phyloP scores from a whole-genome alignment of 2,329 filamentous ascomycete species.

The Proliferodiscus dingleyae region DNA sequence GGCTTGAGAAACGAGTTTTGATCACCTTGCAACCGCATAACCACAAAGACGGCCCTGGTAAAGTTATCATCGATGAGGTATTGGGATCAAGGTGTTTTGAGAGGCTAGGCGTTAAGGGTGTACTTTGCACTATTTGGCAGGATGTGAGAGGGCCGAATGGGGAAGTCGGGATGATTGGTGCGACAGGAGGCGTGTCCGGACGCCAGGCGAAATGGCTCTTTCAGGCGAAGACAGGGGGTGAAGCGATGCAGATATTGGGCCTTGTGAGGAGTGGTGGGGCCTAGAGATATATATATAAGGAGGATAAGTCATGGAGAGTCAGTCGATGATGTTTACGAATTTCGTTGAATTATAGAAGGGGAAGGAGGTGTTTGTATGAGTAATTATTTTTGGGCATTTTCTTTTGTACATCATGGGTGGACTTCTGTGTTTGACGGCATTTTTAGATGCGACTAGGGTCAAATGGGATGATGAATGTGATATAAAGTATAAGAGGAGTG shows the following conservation, averaged over 20 bases:
- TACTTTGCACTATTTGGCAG: constrained; percentile 19
- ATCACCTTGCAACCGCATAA: constrained; percentile 56
- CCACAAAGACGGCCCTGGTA: constrained; percentile 8
- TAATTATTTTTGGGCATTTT: background rate
- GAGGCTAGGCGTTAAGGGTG: constrained; percentile 16
- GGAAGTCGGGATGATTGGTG: constrained; percentile 16
- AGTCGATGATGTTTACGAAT: background rate
- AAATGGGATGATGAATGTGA: background rate
- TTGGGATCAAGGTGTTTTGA: constrained; percentile 15
- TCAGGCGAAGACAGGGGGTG: constrained; percentile 11
- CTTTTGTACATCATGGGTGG: background rate
- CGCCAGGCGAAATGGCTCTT: constrained; percentile 19
- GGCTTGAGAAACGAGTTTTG: constrained; percentile 79
- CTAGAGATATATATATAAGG: no score
- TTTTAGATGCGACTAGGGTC: no score
- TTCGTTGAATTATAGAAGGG: background rate
- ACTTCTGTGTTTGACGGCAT: no score
- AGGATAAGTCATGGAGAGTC: no score
- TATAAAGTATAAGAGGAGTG: background rate
- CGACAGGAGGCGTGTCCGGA: constrained; percentile 19
- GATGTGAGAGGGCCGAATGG: constrained; percentile 21
- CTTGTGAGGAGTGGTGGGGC: background rate
- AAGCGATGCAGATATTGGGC: constrained; percentile 21
- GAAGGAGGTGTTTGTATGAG: background rate
- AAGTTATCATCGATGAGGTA: constrained; percentile 13